These are phyloP conservation scores for Nepenthes gracilis DNA, from an alignment of 148 eudicot genomes.

Conservation along the genomic window DNA sequence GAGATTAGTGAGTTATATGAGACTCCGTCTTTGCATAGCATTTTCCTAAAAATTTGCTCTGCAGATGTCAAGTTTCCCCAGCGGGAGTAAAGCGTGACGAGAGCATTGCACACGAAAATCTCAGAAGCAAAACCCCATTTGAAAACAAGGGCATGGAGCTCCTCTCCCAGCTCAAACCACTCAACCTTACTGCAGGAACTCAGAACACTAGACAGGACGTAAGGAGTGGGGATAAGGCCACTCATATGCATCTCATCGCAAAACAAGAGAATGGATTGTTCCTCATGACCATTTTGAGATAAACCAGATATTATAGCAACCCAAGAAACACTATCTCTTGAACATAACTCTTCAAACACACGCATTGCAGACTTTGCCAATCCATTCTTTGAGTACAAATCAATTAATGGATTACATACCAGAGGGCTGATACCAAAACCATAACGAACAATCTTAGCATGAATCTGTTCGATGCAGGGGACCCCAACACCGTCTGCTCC, in stretches of 20 bases:
- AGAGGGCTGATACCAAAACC: slow-evolving; percentile 37
- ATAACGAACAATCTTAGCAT: slow-evolving; percentile 37
- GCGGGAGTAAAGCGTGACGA: slow-evolving; percentile 65
- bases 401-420: slow-evolving; percentile 68
- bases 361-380: slow-evolving; percentile 34
- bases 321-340: slow-evolving; percentile 75
- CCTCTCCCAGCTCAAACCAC: slow-evolving; percentile 48
- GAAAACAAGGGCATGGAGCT: slow-evolving; percentile 64
- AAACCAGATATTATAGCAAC: slow-evolving; percentile 92
- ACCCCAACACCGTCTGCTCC: slow-evolving; percentile 14
- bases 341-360: slow-evolving; percentile 34
- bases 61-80: slow-evolving; percentile 47
- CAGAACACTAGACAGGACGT: slow-evolving; percentile 67
- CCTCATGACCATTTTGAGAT: slow-evolving; percentile 52
- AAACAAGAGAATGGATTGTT: slow-evolving; percentile 49
- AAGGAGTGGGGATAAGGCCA: slow-evolving; percentile 69
- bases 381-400: slow-evolving; percentile 70
- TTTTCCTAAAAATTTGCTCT: slow-evolving; percentile 44
- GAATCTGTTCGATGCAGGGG: slow-evolving; percentile 39
- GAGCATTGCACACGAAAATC: slow-evolving; percentile 66
- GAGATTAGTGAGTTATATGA: slow-evolving; percentile 85
- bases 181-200: slow-evolving; percentile 69
- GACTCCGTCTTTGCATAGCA: slow-evolving; percentile 55
- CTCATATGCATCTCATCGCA: slow-evolving; percentile 47
- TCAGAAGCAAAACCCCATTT: slow-evolving; percentile 77